A percentile compares a stretch with the other conserved stretches of the same genome.
phyloP scores from a whole-genome alignment of 192 early-diverging fungal species.

The Coemansia sp. region DNA sequence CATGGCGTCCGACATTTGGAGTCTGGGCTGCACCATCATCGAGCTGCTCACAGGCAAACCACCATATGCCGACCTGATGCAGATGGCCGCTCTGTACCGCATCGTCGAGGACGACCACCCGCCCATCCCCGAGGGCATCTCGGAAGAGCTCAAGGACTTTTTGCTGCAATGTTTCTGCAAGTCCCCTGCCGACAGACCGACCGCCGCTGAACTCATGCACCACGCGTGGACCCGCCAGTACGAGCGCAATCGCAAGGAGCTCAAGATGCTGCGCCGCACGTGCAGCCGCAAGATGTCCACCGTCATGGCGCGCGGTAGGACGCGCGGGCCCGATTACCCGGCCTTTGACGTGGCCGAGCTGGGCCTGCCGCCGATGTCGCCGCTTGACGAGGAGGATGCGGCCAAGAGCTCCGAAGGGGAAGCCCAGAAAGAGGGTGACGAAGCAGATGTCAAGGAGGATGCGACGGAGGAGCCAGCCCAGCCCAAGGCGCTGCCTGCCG shows the following conservation, averaged over 20 bases:
- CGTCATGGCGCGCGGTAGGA: conserved; percentile 33
- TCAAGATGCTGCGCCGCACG: conserved; percentile 51
- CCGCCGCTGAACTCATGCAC: conserved; percentile 65
- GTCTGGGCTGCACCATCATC: conserved; percentile 89
- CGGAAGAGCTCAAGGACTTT: conserved; percentile 76
- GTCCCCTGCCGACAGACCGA: conserved; percentile 65
- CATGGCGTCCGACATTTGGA: conserved; percentile 92
- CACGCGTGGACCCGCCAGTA: conserved; percentile 72
- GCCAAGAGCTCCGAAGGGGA: conserved; percentile 2
- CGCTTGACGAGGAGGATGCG: conserved; percentile 1
- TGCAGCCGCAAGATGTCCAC: conserved; percentile 52
- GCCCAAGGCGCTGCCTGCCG: no score
- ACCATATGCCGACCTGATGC: conserved; percentile 78
- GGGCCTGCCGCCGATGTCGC: conserved; percentile 8
- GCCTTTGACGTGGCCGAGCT: conserved; percentile 31
- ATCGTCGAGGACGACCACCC: conserved; percentile 92
- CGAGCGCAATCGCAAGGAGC: conserved; percentile 46
- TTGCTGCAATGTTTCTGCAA: conserved; percentile 83
- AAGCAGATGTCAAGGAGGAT: background rate
- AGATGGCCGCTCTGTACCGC: conserved; percentile 89
- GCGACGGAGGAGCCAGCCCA: background rate
- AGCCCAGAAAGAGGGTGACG: background rate
- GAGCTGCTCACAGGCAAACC: conserved; percentile 92
- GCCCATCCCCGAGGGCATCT: conserved; percentile 77
- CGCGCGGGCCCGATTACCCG: conserved; percentile 16